A percentile compares a stretch with the other conserved stretches of the same genome.
Conservation (phyloP, 345 rosid genomes). For the Dovyalis caffra region DNA sequence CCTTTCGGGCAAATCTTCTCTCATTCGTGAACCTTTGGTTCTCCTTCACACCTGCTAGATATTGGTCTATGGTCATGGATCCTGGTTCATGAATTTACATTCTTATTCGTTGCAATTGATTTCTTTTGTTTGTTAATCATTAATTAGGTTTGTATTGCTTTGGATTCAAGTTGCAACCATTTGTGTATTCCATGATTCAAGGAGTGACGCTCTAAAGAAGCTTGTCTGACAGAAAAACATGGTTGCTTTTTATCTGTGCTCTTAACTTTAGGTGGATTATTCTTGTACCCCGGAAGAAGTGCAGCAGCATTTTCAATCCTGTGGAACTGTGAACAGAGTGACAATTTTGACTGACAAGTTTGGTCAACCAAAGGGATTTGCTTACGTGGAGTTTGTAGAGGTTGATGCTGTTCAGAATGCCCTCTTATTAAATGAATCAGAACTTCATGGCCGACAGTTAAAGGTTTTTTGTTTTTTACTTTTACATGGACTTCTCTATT, state of each 20-base stretch:
- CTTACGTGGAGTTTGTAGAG: slow-evolving; percentile 96
- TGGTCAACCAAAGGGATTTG: slow-evolving; percentile 99
- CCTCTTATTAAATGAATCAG: slow-evolving; percentile 87
- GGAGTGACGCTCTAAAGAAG: background rate
- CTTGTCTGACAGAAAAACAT: slow-evolving; percentile 1
- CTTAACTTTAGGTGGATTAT: slow-evolving; percentile 77
- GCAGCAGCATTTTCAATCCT: slow-evolving; percentile 97
- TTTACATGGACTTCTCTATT: background rate
- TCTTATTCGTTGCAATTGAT: background rate
- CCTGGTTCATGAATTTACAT: background rate
- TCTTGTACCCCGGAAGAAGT: slow-evolving; percentile 98
- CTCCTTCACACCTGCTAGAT: background rate
- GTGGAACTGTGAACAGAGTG: slow-evolving; percentile 96
- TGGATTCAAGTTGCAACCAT: background rate
- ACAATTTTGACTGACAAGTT: slow-evolving; percentile 98
- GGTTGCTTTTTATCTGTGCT: slow-evolving; percentile 11
- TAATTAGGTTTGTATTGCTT: background rate
- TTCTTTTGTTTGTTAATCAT: background rate
- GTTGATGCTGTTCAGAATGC: slow-evolving; percentile 94
- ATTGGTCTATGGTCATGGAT: background rate
- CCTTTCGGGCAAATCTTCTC: too few species aligned
- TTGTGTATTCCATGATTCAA: background rate
- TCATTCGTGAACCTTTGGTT: background rate
- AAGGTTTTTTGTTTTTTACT: slow-evolving; percentile 51
- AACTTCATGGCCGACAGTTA: slow-evolving; percentile 92